Conservation (phyloP, 2,329 filamentous ascomycete genomes). For the Rosellinia necatrix region DNA sequence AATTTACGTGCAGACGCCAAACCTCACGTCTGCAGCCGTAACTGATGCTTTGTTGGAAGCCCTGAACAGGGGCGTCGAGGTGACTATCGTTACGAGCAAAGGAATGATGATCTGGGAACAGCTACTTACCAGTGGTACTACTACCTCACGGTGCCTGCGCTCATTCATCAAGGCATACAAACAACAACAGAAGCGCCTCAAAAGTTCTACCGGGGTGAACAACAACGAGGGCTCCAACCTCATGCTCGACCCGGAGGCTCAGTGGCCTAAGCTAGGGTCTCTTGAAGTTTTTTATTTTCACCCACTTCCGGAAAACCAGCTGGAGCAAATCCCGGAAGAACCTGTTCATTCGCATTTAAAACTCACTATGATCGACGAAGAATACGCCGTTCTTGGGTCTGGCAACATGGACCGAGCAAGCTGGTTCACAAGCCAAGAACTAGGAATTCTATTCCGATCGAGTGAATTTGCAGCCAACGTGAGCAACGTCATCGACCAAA, state of each 20-base stretch:
- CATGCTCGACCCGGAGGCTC: slow-evolving; percentile 49
- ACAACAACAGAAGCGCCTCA: slow-evolving; percentile 48
- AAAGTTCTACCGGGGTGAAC: slow-evolving; percentile 20
- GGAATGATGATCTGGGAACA: slow-evolving; percentile 80
- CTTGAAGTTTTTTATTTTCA: slow-evolving; percentile 65
- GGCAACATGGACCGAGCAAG: slow-evolving; percentile 85
- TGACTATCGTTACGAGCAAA: slow-evolving; percentile 69
- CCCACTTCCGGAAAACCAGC: slow-evolving; percentile 31
- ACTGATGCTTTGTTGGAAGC: slow-evolving; percentile 65
- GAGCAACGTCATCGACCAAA: slow-evolving; percentile 39
- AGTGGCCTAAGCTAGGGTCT: slow-evolving; percentile 48
- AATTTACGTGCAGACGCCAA: slow-evolving; percentile 78
- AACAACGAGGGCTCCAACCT: slow-evolving; percentile 24
- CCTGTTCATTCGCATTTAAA: slow-evolving; percentile 80
- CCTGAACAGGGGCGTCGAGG: slow-evolving; percentile 67
- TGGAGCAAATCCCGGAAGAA: slow-evolving; percentile 48
- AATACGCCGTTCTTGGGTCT: slow-evolving; percentile 72
- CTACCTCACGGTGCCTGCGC: slow-evolving; percentile 67
- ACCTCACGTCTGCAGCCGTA: slow-evolving; percentile 71
- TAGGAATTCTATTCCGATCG: slow-evolving; percentile 66
- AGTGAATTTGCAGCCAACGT: slow-evolving; percentile 40
- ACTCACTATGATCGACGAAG: slow-evolving; percentile 71
- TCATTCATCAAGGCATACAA: slow-evolving; percentile 56
- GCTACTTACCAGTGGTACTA: slow-evolving; percentile 77
- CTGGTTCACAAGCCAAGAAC: slow-evolving; percentile 85